Base-by-base conservation (phyloP, 352 stramenopile genomes). In the Thalassiosira delicatula region DNA sequence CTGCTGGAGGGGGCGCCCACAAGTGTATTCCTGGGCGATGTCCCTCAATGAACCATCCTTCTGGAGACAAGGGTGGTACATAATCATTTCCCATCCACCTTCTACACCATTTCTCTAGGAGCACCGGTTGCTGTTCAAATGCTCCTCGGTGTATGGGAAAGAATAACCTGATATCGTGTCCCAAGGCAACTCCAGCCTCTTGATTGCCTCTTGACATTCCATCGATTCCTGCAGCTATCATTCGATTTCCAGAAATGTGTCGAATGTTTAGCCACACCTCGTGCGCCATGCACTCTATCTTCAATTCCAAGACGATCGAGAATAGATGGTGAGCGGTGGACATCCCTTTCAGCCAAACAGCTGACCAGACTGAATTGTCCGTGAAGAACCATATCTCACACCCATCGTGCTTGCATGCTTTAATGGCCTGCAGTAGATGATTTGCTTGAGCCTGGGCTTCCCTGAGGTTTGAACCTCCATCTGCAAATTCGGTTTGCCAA, bases 1-100 rank as follows among this genome's bases (percentile, higher is more conserved):
- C 76, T 2, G 19, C 76, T 29, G 68, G 76, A 2, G 76, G 59
- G n/a, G 76, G 69, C 30, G 68, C 33, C 76, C 75, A 83, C 8
- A 83, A 2, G 21, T 83, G 75, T 37, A 83, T 35, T 9, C 65
- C 66, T 14, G 76, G 67, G 9, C 40, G 7, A 23, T 79, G 76
- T 51, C 42, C 60, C 25, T 53, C 12, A 21, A 8, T 21, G 37
- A 79, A 84, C 76, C 44, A 84, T 0, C 56, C 57, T 5, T 37
- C 27, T 2, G 76, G 76, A 12, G 25, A n/a, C n/a, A 69, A 27
- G 3, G 76, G 76, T 53, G n/a, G n/a, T n/a, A n/a, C n/a, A n/a
- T n/a, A n/a, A n/a, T n/a, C n/a, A n/a, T n/a, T n/a, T 59, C 65
- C 74, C 60, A 80, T 80, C 71, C 71, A 80, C 21, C 61, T 59